A percentile compares a stretch with the other conserved stretches of the same genome.
Conservation (phyloP, 2,329 filamentous ascomycete species). For the Pyricularia grisea region DNA sequence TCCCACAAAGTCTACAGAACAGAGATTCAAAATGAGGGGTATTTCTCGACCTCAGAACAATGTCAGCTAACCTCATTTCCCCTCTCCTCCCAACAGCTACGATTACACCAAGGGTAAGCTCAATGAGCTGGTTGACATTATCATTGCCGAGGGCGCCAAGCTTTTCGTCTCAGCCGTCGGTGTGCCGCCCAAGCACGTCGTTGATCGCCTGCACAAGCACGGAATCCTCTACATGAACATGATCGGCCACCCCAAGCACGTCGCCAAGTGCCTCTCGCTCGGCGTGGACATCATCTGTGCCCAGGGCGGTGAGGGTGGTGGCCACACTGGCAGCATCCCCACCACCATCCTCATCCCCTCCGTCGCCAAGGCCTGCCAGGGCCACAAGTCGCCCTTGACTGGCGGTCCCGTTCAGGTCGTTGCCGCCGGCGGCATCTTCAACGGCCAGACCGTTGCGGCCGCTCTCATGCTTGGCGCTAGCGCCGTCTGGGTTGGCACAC, state of each 20-base stretch:
- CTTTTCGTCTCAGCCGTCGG: conserved; percentile 97
- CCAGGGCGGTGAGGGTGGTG: conserved; percentile 94
- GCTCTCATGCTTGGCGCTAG: conserved; percentile 86
- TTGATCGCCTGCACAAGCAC: conserved; percentile 79
- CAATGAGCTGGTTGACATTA: conserved; percentile 77
- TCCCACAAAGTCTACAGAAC: background rate
- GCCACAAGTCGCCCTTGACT: conserved; percentile 77
- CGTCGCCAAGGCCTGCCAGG: conserved; percentile 72
- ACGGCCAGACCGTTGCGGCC: conserved; percentile 81
- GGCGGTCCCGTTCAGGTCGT: conserved; percentile 83
- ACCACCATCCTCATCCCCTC: conserved; percentile 89
- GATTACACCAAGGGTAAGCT: conserved; percentile 99
- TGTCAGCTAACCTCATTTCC: conserved; percentile 8
- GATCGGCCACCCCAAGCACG: conserved; percentile 99
- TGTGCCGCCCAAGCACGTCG: conserved; percentile 78
- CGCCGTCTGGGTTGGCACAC: conserved; percentile 93
- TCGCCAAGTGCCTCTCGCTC: conserved; percentile 86
- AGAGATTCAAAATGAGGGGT: background rate
- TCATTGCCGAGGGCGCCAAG: conserved; percentile 84
- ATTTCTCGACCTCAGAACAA: background rate
- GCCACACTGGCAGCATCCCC: conserved; percentile 90
- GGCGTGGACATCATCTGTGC: conserved; percentile 97
- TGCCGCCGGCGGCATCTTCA: conserved; percentile 89
- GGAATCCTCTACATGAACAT: conserved; percentile 99
- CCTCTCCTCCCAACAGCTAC: conserved; percentile 51